Evolutionary conservation across 164 flowering plant genomes (phyloP).

Genomic region (Chimonanthus praecox): DNA sequence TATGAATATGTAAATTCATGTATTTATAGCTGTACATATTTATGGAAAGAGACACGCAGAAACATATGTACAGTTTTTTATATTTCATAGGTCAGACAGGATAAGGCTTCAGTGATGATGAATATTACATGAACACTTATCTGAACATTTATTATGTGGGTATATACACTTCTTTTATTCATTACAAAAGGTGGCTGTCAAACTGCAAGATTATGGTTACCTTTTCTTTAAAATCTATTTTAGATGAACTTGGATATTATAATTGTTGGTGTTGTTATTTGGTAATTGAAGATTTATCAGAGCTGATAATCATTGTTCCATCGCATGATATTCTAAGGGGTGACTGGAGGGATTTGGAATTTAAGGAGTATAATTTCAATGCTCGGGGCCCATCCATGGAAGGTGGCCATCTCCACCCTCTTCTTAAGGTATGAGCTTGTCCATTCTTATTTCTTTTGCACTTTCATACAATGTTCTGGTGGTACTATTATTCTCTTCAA

Average conservation of each 20-base stretch:
- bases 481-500: too few relatives aligned
- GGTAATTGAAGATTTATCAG: not conserved
- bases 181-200: not conserved
- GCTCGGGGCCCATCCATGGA: constrained; percentile 72
- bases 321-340: constrained; percentile 41
- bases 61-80: too few relatives aligned
- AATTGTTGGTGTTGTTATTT: too few relatives aligned
- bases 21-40: too few relatives aligned
- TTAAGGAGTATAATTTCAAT: constrained; percentile 82
- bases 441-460: not conserved
- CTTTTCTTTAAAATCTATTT: too few relatives aligned
- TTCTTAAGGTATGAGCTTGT: constrained; percentile 60
- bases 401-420: constrained; percentile 90
- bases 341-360: constrained; percentile 80
- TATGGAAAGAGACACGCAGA: too few relatives aligned
- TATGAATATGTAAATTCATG: too few relatives aligned
- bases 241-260: not conserved
- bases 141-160: too few relatives aligned
- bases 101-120: too few relatives aligned
- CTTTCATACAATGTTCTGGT: too few relatives aligned
- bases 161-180: not conserved
- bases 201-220: not conserved
- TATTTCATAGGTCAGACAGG: too few relatives aligned
- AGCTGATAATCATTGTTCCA: not conserved
- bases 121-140: too few relatives aligned